A percentile compares a stretch with the other conserved stretches of the same genome.
These are phyloP conservation scores for Didymella exigua DNA, from an alignment of 2,329 filamentous ascomycete genomes.

Conservation along the genomic window DNA sequence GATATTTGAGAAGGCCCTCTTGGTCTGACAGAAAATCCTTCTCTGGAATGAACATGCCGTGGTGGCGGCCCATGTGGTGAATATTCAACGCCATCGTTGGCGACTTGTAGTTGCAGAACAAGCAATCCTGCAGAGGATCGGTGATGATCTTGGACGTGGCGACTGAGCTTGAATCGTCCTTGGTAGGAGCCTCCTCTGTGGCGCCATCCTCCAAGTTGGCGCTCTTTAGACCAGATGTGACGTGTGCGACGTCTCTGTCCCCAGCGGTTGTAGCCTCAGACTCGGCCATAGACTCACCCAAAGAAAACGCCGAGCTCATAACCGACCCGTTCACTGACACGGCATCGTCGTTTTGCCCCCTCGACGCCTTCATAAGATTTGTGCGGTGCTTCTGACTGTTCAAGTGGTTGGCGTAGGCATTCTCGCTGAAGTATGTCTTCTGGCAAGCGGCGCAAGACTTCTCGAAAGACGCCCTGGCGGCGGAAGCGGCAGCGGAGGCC, in stretches of 20 bases:
- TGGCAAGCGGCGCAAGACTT: conserved; percentile 80
- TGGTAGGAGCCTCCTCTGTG: conserved; percentile 45
- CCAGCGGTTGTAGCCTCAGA: conserved; percentile 58
- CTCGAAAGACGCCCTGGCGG: conserved; percentile 87
- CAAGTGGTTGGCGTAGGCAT: conserved; percentile 91
- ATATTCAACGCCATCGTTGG: conserved; percentile 76
- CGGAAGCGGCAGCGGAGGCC: conserved; percentile 80
- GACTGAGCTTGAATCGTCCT: conserved; percentile 49
- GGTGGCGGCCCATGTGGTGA: conserved; percentile 87
- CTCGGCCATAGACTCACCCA: conserved; percentile 76
- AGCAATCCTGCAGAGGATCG: conserved; percentile 62
- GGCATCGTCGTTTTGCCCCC: conserved; percentile 63
- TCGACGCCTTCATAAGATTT: conserved; percentile 59
- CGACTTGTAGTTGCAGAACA: conserved; percentile 92
- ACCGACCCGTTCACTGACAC: conserved; percentile 69
- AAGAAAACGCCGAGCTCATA: conserved; percentile 87
- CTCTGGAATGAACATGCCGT: conserved; percentile 96
- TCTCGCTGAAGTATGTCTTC: conserved; percentile 95
- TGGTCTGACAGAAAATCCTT: conserved; percentile 80
- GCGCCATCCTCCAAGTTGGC: conserved; percentile 51
- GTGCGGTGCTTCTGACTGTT: conserved; percentile 87
- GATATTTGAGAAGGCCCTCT: conserved; percentile 77
- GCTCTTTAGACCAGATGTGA: conserved; percentile 78
- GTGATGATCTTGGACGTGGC: conserved; percentile 39
- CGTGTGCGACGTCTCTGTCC: conserved; percentile 76